Base-by-base conservation (phyloP, 306 rosid genomes). In the Lathyrus oleraceus region DNA sequence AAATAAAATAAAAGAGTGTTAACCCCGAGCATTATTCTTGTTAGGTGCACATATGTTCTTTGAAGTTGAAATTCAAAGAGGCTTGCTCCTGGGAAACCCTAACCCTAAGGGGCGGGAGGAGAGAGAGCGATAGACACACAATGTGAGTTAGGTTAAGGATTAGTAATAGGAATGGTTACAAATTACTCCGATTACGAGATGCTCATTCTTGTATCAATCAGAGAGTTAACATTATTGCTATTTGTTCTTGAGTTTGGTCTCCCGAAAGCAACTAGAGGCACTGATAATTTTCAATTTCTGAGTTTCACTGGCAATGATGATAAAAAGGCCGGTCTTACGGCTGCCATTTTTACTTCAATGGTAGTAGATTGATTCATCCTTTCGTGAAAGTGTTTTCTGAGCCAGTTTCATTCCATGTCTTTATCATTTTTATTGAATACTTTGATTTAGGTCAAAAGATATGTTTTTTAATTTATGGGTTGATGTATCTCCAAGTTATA, bases 271-370 rank as follows among this genome's bases (percentile, higher is more conserved):
- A 65, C 87, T 11, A 78, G 4, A 60, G 95, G 91, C 87, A 77
- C 91, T 21, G 91, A 93, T 86, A 81, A 62, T 39, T 15, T 20
- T 43, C 67, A 42, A 14, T 4, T 14, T 44, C 6, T 7, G 1
- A 32, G 6, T 32, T 32, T 32, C 38, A 5, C 51, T 45, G 90
- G 96, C 90, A 19, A 80, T 92, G 97, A 87, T 72, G 95, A 86
- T 66, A 63, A 76, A 92, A 92, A 87, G 96, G 95, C 95, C 89
- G 88, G 91, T 53, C 89, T 83, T 80, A 92, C 81, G 77, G 96
- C 95, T 89, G 90, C 92, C 81, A 72, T 51, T 76, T 64, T 78
- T 69, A 58, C 39, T 79, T 63, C 73, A 23, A 57, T 64, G 92
- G 92, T 89, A 88, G 96, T 89, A 89, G 95, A 60, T 54, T 89